Conservation (phyloP, 1,284 basidiomycete species). For the Leccinum glutinopallens region DNA sequence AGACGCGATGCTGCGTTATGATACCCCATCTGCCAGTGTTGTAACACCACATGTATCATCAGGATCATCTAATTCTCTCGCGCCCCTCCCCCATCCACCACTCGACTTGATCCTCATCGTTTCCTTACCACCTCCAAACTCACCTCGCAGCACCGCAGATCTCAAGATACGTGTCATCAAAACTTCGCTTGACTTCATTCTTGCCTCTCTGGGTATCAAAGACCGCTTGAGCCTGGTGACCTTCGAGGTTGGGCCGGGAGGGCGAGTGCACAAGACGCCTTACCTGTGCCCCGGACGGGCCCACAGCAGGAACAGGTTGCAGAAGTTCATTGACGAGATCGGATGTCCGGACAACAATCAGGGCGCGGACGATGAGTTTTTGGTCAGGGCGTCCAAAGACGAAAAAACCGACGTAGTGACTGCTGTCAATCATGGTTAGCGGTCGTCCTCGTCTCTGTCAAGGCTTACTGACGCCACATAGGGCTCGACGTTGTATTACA, state of each 20-base stretch:
- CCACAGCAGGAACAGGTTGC: conserved; percentile 70
- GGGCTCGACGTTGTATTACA: conserved; percentile 92
- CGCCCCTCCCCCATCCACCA: conserved; percentile 82
- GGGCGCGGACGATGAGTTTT: conserved; percentile 66
- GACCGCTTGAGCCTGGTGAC: conserved; percentile 88
- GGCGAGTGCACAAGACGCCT: conserved; percentile 84
- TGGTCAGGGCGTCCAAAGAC: conserved; percentile 76
- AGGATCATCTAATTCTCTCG: conserved; percentile 75
- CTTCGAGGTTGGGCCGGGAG: conserved; percentile 82
- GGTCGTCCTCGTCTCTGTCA: not conserved
- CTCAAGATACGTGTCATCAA: conserved; percentile 88
- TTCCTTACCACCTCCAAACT: conserved; percentile 75
- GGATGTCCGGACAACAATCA: conserved; percentile 44
- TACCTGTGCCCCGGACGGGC: conserved; percentile 75
- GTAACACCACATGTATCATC: conserved; percentile 78
- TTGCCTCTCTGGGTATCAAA: conserved; percentile 71
- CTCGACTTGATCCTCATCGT: conserved; percentile 92
- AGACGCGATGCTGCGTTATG: conserved; percentile 61
- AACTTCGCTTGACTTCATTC: conserved; percentile 80
- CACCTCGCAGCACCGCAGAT: conserved; percentile 75
- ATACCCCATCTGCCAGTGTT: conserved; percentile 47
- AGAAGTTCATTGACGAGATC: conserved; percentile 77
- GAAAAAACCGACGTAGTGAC: conserved; percentile 96
- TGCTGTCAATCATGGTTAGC: conserved; percentile 86
- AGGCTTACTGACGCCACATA: conserved; percentile 31